These are phyloP conservation scores for Mycosphaerelloides madeirae DNA, from an alignment of 2,329 filamentous ascomycete species.

Conservation along the genomic window DNA sequence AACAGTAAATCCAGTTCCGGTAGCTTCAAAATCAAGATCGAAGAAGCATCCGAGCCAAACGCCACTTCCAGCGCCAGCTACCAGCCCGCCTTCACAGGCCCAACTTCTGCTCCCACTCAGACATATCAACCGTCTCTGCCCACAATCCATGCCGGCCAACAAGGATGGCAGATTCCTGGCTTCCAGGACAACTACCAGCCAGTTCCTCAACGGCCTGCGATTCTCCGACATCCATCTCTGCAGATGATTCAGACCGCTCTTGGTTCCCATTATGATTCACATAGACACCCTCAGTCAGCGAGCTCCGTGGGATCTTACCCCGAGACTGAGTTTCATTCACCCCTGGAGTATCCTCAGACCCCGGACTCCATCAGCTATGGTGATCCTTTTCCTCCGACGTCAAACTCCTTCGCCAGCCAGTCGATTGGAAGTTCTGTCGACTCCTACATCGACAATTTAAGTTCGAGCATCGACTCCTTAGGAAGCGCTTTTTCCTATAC, in stretches of 20 bases:
- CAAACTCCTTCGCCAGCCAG: slow-evolving; percentile 6
- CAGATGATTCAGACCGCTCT: slow-evolving; percentile 42
- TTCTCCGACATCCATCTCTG: slow-evolving; percentile 37
- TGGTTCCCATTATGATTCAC: slow-evolving; percentile 38
- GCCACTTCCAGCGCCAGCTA: slow-evolving; percentile 5
- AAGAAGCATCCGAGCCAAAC: slow-evolving; percentile 8
- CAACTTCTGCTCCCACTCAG: slow-evolving; percentile 12
- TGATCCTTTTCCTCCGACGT: slow-evolving; percentile 31
- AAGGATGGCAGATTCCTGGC: slow-evolving; percentile 36
- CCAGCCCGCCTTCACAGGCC: slow-evolving; percentile 3
- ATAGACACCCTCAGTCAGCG: slow-evolving; percentile 41
- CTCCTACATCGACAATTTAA: slow-evolving; percentile 36
- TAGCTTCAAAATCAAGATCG: slow-evolving; percentile 6
- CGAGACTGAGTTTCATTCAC: slow-evolving; percentile 46
- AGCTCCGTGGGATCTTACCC: slow-evolving; percentile 45
- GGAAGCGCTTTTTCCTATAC: slow-evolving; percentile 30
- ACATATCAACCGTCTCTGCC: slow-evolving; percentile 15
- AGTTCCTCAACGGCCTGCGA: slow-evolving; percentile 29
- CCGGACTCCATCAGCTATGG: slow-evolving; percentile 40
- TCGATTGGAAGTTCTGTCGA: slow-evolving; percentile 15
- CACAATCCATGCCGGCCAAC: slow-evolving; percentile 13
- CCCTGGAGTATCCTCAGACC: slow-evolving; percentile 44
- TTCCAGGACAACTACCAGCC: slow-evolving; percentile 36
- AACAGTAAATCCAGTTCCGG: no score
- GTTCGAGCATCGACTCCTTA: slow-evolving; percentile 44